Conservation (phyloP, 495 filamentous ascomycete species). For the Aspergillus funiculosus region DNA sequence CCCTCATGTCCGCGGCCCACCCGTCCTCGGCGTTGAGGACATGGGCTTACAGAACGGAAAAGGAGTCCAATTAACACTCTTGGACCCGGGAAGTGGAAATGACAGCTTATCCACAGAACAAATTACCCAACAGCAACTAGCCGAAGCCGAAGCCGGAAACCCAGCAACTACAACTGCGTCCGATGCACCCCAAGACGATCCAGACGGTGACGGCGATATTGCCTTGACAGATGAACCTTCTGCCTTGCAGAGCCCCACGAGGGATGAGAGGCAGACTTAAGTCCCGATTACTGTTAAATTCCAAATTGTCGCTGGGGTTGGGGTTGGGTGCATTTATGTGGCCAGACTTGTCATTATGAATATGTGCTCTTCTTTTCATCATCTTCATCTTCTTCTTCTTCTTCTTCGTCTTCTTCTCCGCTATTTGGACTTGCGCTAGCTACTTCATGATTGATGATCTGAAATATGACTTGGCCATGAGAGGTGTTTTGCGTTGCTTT, state of each 20-base stretch:
- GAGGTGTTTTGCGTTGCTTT: too few relatives aligned
- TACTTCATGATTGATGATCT: constrained; percentile 29
- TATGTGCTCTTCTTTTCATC: not conserved
- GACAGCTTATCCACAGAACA: too few relatives aligned
- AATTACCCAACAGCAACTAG: too few relatives aligned
- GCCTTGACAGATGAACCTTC: constrained; percentile 30
- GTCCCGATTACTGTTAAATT: too few relatives aligned
- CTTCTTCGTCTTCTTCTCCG: not conserved
- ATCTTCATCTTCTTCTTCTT: too few relatives aligned
- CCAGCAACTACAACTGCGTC: not conserved
- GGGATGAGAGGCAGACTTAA: too few relatives aligned
- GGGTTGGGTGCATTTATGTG: not conserved
- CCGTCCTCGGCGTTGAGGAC: constrained; percentile 78
- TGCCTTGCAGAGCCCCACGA: constrained; percentile 2
- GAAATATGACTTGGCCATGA: constrained; percentile 16
- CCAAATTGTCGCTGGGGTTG: too few relatives aligned
- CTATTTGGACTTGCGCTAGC: not conserved
- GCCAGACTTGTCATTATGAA: not conserved
- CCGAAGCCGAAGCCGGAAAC: not conserved
- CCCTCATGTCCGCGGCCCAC: constrained; percentile 76
- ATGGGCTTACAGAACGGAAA: constrained; percentile 69
- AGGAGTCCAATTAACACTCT: constrained; percentile 40
- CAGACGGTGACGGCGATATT: constrained; percentile 42
- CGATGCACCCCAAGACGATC: not conserved
- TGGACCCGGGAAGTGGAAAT: constrained; percentile 14